Percentiles rank a stretch among this genome's conserved stretches.
Evolutionary conservation across 169 alveolate species (phyloP).

Genomic region (Cardiosporidium cionae): DNA sequence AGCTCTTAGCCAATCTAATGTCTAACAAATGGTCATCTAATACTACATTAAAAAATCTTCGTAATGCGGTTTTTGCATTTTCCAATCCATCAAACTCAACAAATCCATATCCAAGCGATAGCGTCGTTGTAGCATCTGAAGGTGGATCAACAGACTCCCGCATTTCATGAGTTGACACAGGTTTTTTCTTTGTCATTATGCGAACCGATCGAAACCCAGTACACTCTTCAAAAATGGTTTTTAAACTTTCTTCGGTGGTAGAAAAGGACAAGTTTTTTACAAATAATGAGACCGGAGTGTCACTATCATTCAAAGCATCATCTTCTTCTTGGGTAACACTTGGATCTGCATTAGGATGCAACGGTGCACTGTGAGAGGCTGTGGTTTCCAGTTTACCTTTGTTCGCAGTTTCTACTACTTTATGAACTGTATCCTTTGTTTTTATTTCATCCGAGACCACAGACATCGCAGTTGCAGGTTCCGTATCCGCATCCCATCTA

Average conservation of each 20-base stretch:
- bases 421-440: too few species aligned
- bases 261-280: conserved; percentile 76
- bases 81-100: conserved; percentile 66
- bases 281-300: conserved; percentile 52
- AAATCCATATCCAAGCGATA: conserved; percentile 84
- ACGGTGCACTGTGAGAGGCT: too few species aligned
- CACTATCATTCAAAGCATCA: conserved; percentile 25
- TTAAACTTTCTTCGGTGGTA: conserved; percentile 61
- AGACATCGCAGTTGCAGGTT: too few species aligned
- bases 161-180: too few species aligned
- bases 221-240: background rate
- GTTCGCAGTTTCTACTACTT: too few species aligned
- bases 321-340: background rate
- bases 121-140: background rate
- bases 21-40: conserved; percentile 56
- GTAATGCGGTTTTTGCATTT: conserved; percentile 34
- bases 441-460: too few species aligned
- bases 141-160: too few species aligned
- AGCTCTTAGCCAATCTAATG: conserved; percentile 44
- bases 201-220: conserved; percentile 1
- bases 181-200: conserved; percentile 13
- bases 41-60: conserved; percentile 42
- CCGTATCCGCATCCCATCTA: too few species aligned
- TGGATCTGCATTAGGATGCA: too few species aligned
- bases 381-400: too few species aligned